These are phyloP conservation scores for Vachellia collinsii DNA, from an alignment of 306 rosid species.

Conservation along the genomic window DNA sequence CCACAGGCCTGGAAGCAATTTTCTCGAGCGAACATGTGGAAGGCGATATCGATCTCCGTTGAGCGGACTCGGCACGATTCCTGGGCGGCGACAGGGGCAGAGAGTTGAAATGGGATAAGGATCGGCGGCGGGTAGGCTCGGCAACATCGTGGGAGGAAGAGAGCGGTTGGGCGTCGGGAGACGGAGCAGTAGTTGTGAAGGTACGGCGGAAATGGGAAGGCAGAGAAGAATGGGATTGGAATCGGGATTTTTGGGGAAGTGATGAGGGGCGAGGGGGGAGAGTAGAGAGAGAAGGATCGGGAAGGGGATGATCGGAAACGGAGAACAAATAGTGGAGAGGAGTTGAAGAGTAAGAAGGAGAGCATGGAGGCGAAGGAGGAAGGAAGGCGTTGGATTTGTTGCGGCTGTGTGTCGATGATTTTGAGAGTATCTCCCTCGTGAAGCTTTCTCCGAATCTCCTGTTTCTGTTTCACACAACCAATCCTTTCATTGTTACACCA, in stretches of 20 bases:
- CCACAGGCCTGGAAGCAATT: constrained; percentile 26
- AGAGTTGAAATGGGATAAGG: constrained; percentile 38
- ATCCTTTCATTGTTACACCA: no score
- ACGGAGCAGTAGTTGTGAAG: constrained; percentile 29
- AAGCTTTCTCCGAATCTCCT: constrained; percentile 61
- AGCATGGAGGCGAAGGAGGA: constrained; percentile 4
- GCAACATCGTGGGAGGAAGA: constrained; percentile 48
- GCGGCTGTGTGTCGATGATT: constrained; percentile 60
- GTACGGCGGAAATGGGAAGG: constrained; percentile 43
- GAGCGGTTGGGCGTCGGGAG: constrained; percentile 39
- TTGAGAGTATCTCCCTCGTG: constrained; percentile 73
- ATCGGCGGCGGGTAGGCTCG: constrained; percentile 35
- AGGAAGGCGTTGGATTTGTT: constrained; percentile 59
- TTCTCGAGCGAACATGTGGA: constrained; percentile 66
- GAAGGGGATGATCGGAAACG: constrained; percentile 54
- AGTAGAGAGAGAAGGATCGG: constrained; percentile 24
- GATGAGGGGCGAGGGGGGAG: constrained; percentile 56
- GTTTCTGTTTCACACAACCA: constrained; percentile 22
- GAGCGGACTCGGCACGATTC: constrained; percentile 60
- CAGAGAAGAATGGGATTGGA: constrained; percentile 48
- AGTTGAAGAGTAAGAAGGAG: neutral
- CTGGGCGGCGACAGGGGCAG: constrained; percentile 74
- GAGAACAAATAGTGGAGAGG: constrained; percentile 50
- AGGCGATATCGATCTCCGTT: constrained; percentile 59
- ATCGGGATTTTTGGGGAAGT: constrained; percentile 57